These are phyloP conservation scores for Kalmusia sp. DNA, from an alignment of 2,329 filamentous ascomycete genomes.

Conservation along the genomic window DNA sequence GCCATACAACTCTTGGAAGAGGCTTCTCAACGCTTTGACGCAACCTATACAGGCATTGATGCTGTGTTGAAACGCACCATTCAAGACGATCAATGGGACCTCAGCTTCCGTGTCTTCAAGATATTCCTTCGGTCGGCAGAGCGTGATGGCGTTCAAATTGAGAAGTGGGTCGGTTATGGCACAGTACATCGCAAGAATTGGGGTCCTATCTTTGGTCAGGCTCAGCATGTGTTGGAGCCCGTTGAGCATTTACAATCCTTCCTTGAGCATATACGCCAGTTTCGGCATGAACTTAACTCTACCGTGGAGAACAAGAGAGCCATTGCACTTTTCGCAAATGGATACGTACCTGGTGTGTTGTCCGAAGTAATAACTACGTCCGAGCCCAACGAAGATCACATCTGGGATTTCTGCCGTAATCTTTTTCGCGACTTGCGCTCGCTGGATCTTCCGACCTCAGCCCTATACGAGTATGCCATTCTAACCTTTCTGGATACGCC, in stretches of 20 bases:
- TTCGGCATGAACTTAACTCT: conserved; percentile 29
- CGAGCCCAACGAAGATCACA: conserved; percentile 30
- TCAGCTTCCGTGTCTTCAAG: conserved; percentile 36
- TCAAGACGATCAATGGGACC: conserved; percentile 44
- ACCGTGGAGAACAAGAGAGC: conserved; percentile 18
- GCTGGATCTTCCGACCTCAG: conserved; percentile 23
- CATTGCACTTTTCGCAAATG: conserved; percentile 30
- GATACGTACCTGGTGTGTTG: conserved; percentile 38
- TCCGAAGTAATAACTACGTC: conserved; percentile 25
- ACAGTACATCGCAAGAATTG: conserved; percentile 3
- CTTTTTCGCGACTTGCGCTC: conserved; percentile 32
- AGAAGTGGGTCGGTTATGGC: conserved; percentile 10
- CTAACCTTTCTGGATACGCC: conserved; percentile 30
- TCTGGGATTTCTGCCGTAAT: conserved; percentile 32
- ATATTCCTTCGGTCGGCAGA: conserved; percentile 19
- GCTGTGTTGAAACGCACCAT: conserved; percentile 38
- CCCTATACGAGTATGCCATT: conserved; percentile 38
- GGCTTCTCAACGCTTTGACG: conserved; percentile 30
- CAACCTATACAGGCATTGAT: conserved; percentile 33
- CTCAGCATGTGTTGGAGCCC: conserved; percentile 31
- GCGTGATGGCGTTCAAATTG: neutral
- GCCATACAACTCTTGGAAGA: conserved; percentile 52
- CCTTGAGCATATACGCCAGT: conserved; percentile 31
- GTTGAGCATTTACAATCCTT: conserved; percentile 34
- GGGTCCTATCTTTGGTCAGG: conserved; percentile 31